These are phyloP conservation scores for Eragrostis nindensis DNA, from an alignment of 176 grass and related monocot species.

Conservation along the genomic window DNA sequence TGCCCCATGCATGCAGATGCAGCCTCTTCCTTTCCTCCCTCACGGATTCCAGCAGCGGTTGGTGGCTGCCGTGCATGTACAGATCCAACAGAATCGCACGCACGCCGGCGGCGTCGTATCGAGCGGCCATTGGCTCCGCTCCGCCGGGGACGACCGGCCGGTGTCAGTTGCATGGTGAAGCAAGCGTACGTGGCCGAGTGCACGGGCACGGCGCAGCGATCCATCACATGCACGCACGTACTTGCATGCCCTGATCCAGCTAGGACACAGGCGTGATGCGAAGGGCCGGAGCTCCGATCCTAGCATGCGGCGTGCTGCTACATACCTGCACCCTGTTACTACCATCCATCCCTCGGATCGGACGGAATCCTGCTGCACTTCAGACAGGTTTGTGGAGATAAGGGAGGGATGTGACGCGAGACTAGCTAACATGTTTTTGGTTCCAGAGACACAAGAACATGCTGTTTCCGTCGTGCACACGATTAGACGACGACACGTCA, in stretches of 20 bases:
- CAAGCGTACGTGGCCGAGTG: neutral
- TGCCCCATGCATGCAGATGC: slow-evolving; percentile 12
- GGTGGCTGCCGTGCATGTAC: neutral
- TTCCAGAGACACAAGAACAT: slow-evolving; percentile 19
- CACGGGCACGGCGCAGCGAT: neutral
- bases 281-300: no score
- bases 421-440: neutral
- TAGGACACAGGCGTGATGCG: neutral
- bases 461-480: neutral
- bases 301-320: no score
- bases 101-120: slow-evolving; percentile 11
- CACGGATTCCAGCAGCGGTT: neutral
- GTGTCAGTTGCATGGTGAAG: neutral
- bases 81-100: neutral
- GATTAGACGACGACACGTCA: slow-evolving; percentile 17
- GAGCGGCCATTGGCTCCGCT: slow-evolving; percentile 7
- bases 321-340: no score
- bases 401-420: slow-evolving; percentile 16
- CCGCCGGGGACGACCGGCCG: neutral
- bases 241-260: no score
- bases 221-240: neutral
- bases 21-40: no score
- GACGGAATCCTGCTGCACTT: neutral
- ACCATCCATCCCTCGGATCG: no score
- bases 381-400: no score